A percentile compares a stretch with the other conserved stretches of the same genome.
phyloP scores from a whole-genome alignment of 148 eudicot species.

The Nepenthes mirabilis region DNA sequence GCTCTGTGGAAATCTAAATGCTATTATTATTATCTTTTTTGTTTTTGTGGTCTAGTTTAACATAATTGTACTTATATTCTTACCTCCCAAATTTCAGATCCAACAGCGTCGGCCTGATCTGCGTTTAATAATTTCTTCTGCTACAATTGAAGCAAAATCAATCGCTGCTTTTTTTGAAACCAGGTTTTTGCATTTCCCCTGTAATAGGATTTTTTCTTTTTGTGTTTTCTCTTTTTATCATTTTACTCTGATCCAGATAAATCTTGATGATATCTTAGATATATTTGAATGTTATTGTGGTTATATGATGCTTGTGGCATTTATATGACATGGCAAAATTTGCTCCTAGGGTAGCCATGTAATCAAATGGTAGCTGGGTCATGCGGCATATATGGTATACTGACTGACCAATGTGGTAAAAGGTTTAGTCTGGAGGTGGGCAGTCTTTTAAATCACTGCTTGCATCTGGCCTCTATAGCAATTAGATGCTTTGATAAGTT shows the following conservation, averaged over 20 bases:
- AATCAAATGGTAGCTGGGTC: not conserved
- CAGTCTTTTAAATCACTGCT: too few relatives aligned
- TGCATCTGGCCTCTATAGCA: too few relatives aligned
- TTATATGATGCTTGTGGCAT: not conserved
- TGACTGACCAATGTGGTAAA: too few relatives aligned
- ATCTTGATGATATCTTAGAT: too few relatives aligned
- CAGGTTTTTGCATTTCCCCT: conserved; percentile 28
- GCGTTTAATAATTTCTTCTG: conserved; percentile 85
- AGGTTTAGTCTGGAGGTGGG: too few relatives aligned
- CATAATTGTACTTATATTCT: conserved; percentile 1
- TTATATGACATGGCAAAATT: not conserved
- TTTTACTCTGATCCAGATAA: too few relatives aligned
- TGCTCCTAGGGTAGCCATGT: not conserved
- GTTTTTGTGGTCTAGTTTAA: not conserved
- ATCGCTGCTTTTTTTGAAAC: conserved; percentile 67
- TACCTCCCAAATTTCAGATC: conserved; percentile 35
- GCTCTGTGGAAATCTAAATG: not conserved
- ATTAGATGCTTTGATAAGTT: too few relatives aligned
- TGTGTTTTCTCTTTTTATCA: not conserved
- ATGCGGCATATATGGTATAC: too few relatives aligned
- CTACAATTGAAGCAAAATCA: conserved; percentile 95
- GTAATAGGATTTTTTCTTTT: not conserved
- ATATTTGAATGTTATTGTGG: too few relatives aligned
- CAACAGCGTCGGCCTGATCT: conserved; percentile 90
- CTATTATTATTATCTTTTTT: not conserved